Percentiles rank a stretch among this genome's conserved stretches.
These are phyloP conservation scores for Dendryphion nanum DNA, from an alignment of 2,329 filamentous ascomycete genomes.

Conservation along the genomic window DNA sequence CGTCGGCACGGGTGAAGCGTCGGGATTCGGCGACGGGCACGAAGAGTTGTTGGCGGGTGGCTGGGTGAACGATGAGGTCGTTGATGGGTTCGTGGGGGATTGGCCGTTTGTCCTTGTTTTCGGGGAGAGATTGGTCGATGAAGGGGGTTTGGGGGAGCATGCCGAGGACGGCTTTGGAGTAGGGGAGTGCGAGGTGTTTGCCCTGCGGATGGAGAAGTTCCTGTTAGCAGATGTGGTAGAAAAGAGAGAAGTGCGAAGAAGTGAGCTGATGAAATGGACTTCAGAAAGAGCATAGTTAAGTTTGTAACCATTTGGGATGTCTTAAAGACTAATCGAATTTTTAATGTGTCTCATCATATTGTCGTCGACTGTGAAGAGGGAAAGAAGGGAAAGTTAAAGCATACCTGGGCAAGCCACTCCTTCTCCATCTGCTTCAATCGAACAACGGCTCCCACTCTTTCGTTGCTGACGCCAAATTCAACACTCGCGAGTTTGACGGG, in stretches of 20 bases:
- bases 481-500: slow-evolving; percentile 75
- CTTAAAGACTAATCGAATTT: slow-evolving; percentile 99
- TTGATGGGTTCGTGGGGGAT: slow-evolving; percentile 61
- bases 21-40: slow-evolving; percentile 64
- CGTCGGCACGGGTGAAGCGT: slow-evolving; percentile 64
- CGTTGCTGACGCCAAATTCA: slow-evolving; percentile 74
- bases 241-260: not conserved
- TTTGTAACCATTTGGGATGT: slow-evolving; percentile 86
- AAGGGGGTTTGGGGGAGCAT: slow-evolving; percentile 73
- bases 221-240: slow-evolving; percentile 15
- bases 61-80: slow-evolving; percentile 60
- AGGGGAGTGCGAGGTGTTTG: slow-evolving; percentile 73
- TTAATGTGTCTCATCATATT: slow-evolving; percentile 66
- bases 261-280: slow-evolving; percentile 5
- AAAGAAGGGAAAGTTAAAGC: slow-evolving; percentile 33
- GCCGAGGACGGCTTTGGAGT: slow-evolving; percentile 69
- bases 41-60: slow-evolving; percentile 57
- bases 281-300: slow-evolving; percentile 74
- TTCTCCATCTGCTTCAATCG: slow-evolving; percentile 84
- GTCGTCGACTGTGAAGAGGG: slow-evolving; percentile 5
- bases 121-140: slow-evolving; percentile 25
- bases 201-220: slow-evolving; percentile 53
- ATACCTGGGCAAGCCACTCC: slow-evolving; percentile 72
- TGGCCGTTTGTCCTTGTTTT: slow-evolving; percentile 36
- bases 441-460: slow-evolving; percentile 81